Conservation (phyloP, 768 basidiomycete genomes). For the Rhizopogon salebrosus region DNA sequence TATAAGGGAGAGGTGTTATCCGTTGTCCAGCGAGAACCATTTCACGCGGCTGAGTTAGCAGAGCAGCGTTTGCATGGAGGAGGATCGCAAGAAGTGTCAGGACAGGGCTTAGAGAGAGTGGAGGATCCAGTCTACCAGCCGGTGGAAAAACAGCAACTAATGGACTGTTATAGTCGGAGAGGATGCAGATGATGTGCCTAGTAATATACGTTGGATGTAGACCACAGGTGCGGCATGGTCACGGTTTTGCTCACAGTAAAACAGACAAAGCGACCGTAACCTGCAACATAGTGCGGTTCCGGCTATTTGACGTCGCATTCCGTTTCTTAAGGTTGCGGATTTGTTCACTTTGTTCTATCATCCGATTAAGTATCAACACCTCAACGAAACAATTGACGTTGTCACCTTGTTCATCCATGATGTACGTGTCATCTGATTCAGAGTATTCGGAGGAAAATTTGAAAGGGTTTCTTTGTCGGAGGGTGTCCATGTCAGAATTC, state of each 20-base stretch:
- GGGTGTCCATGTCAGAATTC: conserved; percentile 15
- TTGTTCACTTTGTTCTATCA: conserved; percentile 58
- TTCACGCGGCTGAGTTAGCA: conserved; percentile 35
- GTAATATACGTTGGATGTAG: conserved; percentile 4
- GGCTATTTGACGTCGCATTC: conserved; percentile 37
- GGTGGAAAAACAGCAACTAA: conserved; percentile 40
- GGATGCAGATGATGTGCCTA: conserved; percentile 47
- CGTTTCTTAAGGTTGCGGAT: conserved; percentile 44
- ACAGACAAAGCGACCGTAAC: conserved; percentile 39
- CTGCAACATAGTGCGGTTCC: conserved; percentile 36
- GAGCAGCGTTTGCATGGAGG: conserved; percentile 44
- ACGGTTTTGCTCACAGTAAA: conserved; percentile 34
- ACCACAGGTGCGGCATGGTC: not conserved
- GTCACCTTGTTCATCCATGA: conserved; percentile 54
- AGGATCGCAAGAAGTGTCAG: conserved; percentile 46
- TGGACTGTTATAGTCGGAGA: conserved; percentile 42
- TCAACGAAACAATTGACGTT: not conserved
- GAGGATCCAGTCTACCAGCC: conserved; percentile 11
- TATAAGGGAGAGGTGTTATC: conserved; percentile 27
- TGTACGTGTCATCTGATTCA: conserved; percentile 17
- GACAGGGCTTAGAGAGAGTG: conserved; percentile 40
- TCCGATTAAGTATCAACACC: conserved; percentile 1
- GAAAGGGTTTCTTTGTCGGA: conserved; percentile 46
- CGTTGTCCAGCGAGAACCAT: conserved; percentile 19
- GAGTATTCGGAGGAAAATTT: conserved; percentile 20